These are phyloP conservation scores for Nicotiana undulata DNA, from an alignment of 257 asterid genomes.

Conservation along the genomic window DNA sequence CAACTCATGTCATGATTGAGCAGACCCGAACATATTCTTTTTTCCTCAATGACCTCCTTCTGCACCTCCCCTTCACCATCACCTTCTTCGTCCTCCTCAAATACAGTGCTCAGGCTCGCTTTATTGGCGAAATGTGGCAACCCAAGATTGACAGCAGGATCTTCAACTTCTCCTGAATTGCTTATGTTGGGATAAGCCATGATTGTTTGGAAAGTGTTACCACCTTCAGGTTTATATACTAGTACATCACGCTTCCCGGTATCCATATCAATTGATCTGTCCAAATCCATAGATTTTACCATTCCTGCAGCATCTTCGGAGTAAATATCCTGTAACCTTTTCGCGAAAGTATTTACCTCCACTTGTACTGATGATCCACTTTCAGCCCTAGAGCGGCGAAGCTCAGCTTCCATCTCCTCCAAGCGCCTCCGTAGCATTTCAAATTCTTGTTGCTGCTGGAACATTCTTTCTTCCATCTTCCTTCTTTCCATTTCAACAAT, in stretches of 20 bases:
- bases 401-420: constrained; percentile 66
- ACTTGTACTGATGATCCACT: constrained; percentile 33
- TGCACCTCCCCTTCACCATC: constrained; percentile 59
- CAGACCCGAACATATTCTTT: constrained; percentile 23
- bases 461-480: constrained; percentile 62
- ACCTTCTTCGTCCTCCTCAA: constrained; percentile 67
- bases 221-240: constrained; percentile 19
- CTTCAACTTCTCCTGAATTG: constrained; percentile 31
- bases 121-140: constrained; percentile 29
- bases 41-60: constrained; percentile 82
- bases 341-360: constrained; percentile 54
- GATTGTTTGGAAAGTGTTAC: constrained; percentile 12
- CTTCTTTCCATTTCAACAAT: constrained; percentile 63
- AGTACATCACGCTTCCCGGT: constrained; percentile 22
- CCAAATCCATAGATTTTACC: constrained; percentile 97
- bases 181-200: constrained; percentile 20
- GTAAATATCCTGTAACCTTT: constrained; percentile 44
- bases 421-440: constrained; percentile 65
- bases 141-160: constrained; percentile 3
- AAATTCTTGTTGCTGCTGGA: constrained; percentile 56
- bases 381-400: constrained; percentile 41
- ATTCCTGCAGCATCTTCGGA: constrained; percentile 63
- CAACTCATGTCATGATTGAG: background rate
- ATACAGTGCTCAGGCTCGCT: constrained; percentile 65
- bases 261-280: constrained; percentile 63